A percentile compares a stretch with the other conserved stretches of the same genome.
Evolutionary conservation across 306 rosid species (phyloP).

Genomic region (Astragalus glycyphyllos): DNA sequence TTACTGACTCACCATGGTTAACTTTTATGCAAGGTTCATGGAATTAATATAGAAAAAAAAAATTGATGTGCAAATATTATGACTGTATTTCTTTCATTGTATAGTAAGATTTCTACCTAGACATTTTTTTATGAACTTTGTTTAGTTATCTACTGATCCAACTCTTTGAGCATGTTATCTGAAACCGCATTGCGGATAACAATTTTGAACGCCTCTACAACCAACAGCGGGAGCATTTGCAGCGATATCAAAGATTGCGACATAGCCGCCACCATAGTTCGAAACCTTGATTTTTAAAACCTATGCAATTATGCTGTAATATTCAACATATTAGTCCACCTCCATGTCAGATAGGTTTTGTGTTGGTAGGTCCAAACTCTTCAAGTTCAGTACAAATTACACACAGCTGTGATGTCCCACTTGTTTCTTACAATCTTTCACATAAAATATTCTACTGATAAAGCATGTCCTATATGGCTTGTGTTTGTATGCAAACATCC

Average conservation of each 20-base stretch:
- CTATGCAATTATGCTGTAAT: neutral
- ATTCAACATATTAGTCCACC: no score
- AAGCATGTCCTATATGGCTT: neutral
- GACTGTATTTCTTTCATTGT: neutral
- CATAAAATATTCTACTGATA: neutral
- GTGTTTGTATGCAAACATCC: neutral
- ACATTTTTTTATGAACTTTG: neutral
- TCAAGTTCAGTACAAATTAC: neutral
- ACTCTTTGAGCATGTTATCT: conserved; percentile 4
- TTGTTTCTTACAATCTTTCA: neutral
- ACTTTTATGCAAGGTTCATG: neutral
- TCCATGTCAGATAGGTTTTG: neutral
- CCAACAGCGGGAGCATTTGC: no score
- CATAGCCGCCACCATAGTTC: no score
- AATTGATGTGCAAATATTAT: neutral
- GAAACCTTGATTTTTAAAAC: no score
- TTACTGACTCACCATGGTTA: neutral
- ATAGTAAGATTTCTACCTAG: conserved; percentile 8
- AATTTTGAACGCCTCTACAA: no score
- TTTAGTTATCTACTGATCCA: neutral
- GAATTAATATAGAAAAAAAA: neutral
- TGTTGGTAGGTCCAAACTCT: neutral
- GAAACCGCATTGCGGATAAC: neutral
- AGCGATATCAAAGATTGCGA: no score
- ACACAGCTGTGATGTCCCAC: no score